Evolutionary conservation across 768 basidiomycete species (phyloP), one percentile per base, ranked within the genome.

Genomic region (Rhodosporidiobolus sp.): DNA sequence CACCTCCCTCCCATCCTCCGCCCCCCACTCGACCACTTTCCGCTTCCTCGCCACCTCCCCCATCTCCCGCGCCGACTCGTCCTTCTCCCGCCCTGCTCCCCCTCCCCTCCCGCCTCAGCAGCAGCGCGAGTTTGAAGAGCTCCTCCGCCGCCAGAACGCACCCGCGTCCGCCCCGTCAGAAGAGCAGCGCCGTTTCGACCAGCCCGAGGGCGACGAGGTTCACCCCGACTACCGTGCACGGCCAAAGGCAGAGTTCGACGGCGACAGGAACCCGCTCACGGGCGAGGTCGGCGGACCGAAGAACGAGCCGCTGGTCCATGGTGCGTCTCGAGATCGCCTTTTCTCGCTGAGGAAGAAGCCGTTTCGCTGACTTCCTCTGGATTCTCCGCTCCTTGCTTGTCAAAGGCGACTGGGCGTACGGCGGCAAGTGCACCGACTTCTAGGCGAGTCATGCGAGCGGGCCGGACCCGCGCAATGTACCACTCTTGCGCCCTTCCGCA

Each of bases 221-320:
- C 82, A 84, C 38, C 82, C 85, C 28, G 82, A 86, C 50, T 63
- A 76, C n/a, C 80, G 80, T 24, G 86, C 87, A 1, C 69, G 88
- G 32, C 82, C 83, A 28, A 84, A 88, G 17, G 76, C 79, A 2
- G 88, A 90, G 75, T 94, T 93, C 77, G 87, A 89, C 68, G 93
- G 92, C 28, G 88, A 92, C 55, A 80, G 84, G 49, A 93, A 95
- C 77, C 93, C 92, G 1, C 76, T 76, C 4, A 95, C 93, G 4
- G 93, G 93, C 20, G 93, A 95, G 81, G 82, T 85, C 58, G 91
- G 90, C 0, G 93, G 93, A 0, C 93, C 93, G 30, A 94, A 94
- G 83, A 85, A 83, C 43, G 93, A 95, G 79, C 93, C 93, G 22
- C 85, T 94, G 17, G 88, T 87, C 5, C 70, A 72, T 56, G 74